Conservation (phyloP, 2,329 filamentous ascomycete species). For the Whalleya microplaca region DNA sequence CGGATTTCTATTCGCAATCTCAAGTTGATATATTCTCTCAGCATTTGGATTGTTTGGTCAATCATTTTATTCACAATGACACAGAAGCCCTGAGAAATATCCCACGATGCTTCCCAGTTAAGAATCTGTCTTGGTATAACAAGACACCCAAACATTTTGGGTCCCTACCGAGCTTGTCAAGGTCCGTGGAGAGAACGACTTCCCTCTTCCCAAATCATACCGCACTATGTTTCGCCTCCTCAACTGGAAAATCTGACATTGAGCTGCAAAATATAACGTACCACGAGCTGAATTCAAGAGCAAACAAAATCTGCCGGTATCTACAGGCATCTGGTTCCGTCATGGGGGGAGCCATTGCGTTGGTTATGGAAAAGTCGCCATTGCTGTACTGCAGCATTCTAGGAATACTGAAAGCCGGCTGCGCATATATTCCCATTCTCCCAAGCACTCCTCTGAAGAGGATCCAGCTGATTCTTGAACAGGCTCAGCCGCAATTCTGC, state of each 20-base stretch:
- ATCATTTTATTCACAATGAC: slow-evolving; percentile 34
- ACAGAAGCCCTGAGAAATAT: slow-evolving; percentile 32
- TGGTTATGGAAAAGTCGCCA: slow-evolving; percentile 78
- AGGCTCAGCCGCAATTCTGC: slow-evolving; percentile 57
- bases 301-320: slow-evolving; percentile 66
- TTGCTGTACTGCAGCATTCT: slow-evolving; percentile 75
- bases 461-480: slow-evolving; percentile 62
- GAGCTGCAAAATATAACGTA: slow-evolving; percentile 61
- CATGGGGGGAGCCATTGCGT: slow-evolving; percentile 65
- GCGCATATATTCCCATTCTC: slow-evolving; percentile 78
- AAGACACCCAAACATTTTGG: slow-evolving; percentile 37
- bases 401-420: slow-evolving; percentile 73
- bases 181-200: slow-evolving; percentile 59
- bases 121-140: slow-evolving; percentile 56
- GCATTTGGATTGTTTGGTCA: slow-evolving; percentile 62
- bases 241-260: slow-evolving; percentile 43
- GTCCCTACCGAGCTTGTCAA: slow-evolving; percentile 49
- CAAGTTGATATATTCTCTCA: slow-evolving; percentile 60
- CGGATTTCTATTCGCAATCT: slow-evolving; percentile 51
- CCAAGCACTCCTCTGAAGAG: slow-evolving; percentile 70
- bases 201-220: slow-evolving; percentile 50
- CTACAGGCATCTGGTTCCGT: slow-evolving; percentile 52
- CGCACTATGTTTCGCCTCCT: slow-evolving; percentile 67
- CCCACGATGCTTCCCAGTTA: slow-evolving; percentile 30
- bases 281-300: slow-evolving; percentile 60